Evolutionary conservation across 768 basidiomycete genomes (phyloP).

Genomic region (Podaxis pistillaris): DNA sequence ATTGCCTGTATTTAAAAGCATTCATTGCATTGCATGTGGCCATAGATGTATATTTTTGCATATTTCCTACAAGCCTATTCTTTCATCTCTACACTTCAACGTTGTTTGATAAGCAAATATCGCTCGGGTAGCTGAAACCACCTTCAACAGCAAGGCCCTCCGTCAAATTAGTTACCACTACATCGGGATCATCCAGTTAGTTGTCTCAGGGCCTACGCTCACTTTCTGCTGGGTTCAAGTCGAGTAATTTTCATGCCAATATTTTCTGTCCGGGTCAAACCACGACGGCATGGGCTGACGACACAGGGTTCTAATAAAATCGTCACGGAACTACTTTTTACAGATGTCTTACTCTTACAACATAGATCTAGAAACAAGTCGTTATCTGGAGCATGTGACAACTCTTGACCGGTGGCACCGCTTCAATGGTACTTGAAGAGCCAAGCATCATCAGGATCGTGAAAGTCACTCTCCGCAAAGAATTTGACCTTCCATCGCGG

Average conservation of each 20-base stretch:
- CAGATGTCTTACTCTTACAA: neutral
- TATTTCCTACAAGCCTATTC: neutral
- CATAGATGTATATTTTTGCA: neutral
- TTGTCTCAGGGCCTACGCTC: too few relatives aligned
- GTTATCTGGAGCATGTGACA: neutral
- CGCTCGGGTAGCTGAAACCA: neutral
- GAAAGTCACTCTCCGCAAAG: constrained; percentile 36
- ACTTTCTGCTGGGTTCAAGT: too few relatives aligned
- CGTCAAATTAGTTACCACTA: too few relatives aligned
- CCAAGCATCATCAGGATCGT: constrained; percentile 35
- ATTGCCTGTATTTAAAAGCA: neutral
- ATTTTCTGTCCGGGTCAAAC: too few relatives aligned
- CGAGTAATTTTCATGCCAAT: too few relatives aligned
- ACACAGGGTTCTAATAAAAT: too few relatives aligned
- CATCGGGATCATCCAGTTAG: too few relatives aligned
- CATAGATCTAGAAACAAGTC: neutral
- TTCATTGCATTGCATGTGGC: neutral
- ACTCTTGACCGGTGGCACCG: neutral
- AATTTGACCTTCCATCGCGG: constrained; percentile 40
- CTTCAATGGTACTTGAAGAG: constrained; percentile 35
- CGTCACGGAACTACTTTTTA: neutral
- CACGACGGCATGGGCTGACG: too few relatives aligned
- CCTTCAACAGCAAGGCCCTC: too few relatives aligned
- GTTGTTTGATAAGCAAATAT: neutral
- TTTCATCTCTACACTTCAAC: neutral